Evolutionary conservation across 78 protist species (phyloP).

Genomic region (Dictyostelium intermedium): DNA sequence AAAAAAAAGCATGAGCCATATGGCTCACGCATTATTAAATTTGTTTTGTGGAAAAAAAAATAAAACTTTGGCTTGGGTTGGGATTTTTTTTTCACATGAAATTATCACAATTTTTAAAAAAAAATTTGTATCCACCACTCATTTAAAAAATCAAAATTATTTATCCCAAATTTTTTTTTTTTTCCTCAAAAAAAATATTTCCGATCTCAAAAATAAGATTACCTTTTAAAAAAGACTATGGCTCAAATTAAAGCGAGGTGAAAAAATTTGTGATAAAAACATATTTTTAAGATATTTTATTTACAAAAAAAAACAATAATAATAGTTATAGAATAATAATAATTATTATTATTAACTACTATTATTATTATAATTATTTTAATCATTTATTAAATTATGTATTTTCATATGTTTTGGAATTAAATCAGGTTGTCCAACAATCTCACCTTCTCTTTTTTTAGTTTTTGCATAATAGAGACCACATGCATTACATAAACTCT

Average conservation of each 20-base stretch:
- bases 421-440: background rate
- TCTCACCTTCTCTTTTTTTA: conserved; percentile 45
- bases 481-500: conserved; percentile 66
- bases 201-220: background rate
- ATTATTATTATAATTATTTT: background rate
- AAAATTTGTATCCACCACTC: no score
- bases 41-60: no score
- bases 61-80: no score
- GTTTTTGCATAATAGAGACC: conserved; percentile 70
- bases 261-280: no score
- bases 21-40: no score
- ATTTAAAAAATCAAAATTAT: no score
- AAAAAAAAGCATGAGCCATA: no score
- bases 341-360: background rate
- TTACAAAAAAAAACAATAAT: background rate
- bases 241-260: background rate
- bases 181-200: background rate
- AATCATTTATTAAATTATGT: conserved; percentile 14
- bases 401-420: conserved; percentile 3
- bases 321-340: no score
- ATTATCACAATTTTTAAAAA: no score
- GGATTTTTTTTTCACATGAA: no score
- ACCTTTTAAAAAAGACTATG: background rate
- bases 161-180: no score
- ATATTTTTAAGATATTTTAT: background rate